These are phyloP conservation scores for Ascoidea tarda DNA, from an alignment of 805 yeast species.

Conservation along the genomic window DNA sequence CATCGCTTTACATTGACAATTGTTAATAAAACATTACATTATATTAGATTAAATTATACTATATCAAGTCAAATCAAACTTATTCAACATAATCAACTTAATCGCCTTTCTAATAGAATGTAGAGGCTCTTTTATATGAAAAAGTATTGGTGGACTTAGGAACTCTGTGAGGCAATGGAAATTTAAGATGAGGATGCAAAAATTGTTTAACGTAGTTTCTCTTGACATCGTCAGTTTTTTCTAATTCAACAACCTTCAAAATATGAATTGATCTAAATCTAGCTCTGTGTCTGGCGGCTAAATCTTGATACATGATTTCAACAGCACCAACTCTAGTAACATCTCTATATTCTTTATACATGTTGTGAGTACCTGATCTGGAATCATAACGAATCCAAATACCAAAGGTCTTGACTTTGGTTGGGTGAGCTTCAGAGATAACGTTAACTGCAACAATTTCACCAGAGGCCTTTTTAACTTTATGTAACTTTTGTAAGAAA, in stretches of 20 bases:
- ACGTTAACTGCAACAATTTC: slow-evolving; percentile 90
- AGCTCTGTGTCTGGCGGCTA: slow-evolving; percentile 99
- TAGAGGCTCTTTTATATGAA: slow-evolving; percentile 90
- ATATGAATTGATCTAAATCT: slow-evolving; percentile 99
- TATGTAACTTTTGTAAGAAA: slow-evolving; percentile 97
- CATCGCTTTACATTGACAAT: too few relatives aligned
- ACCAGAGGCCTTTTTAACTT: slow-evolving; percentile 99
- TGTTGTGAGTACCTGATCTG: slow-evolving; percentile 99
- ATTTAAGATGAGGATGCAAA: slow-evolving; percentile 87
- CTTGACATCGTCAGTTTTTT: slow-evolving; percentile 95
- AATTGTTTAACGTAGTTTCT: slow-evolving; percentile 98
- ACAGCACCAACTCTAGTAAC: slow-evolving; percentile 98
- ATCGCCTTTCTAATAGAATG: slow-evolving; percentile 69
- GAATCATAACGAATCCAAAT: slow-evolving; percentile 99
- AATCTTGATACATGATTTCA: slow-evolving; percentile 96
- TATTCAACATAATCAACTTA: too few relatives aligned
- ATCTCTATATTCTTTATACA: slow-evolving; percentile 99
- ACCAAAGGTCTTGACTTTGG: slow-evolving; percentile 99
- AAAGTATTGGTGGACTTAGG: slow-evolving; percentile 79
- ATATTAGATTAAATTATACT: too few relatives aligned
- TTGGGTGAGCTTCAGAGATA: slow-evolving; percentile 91
- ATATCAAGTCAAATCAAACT: too few relatives aligned
- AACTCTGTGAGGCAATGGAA: slow-evolving; percentile 99
- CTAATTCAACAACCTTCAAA: slow-evolving; percentile 98
- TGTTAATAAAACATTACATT: too few relatives aligned